These are phyloP conservation scores for Xylariaceae sp. DNA, from an alignment of 2,329 filamentous ascomycete genomes.

Conservation along the genomic window DNA sequence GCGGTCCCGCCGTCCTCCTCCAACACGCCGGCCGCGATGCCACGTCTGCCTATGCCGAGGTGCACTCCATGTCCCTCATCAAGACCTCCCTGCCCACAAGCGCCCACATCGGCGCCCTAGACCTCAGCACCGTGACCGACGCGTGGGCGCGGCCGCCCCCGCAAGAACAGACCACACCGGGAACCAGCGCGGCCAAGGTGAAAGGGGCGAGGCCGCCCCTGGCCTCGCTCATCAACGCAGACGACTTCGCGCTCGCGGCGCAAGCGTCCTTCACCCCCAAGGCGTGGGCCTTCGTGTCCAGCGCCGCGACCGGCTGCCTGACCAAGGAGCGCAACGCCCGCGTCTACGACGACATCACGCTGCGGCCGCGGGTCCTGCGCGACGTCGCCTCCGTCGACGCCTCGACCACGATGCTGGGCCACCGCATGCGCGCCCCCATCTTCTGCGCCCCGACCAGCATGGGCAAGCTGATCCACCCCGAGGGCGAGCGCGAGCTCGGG, in stretches of 20 bases:
- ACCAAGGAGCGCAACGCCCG: conserved; percentile 53
- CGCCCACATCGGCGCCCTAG: conserved; percentile 44
- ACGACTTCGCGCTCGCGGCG: conserved; percentile 59
- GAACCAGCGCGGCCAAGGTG: conserved; percentile 3
- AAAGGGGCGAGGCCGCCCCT: conserved; percentile 41
- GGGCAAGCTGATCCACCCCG: conserved; percentile 57
- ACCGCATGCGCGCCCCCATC: conserved; percentile 49
- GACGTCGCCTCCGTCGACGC: conserved; percentile 47
- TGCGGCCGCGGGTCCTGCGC: conserved; percentile 39
- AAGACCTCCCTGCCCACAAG: conserved; percentile 31
- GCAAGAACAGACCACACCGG: no score
- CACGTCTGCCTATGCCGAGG: conserved; percentile 46
- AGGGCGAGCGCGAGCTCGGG: conserved; percentile 58
- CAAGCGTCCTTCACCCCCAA: conserved; percentile 53
- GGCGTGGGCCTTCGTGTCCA: conserved; percentile 66
- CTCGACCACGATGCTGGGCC: conserved; percentile 50
- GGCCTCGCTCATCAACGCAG: conserved; percentile 50
- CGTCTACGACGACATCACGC: conserved; percentile 50
- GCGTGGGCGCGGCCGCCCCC: conserved; percentile 42
- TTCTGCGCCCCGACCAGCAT: conserved; percentile 63
- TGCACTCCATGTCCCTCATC: conserved; percentile 43
- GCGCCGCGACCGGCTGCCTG: conserved; percentile 58
- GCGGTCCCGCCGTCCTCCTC: conserved; percentile 38
- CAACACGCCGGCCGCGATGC: conserved; percentile 51
- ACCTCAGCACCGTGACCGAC: conserved; percentile 41